Conservation (phyloP, 441 rosid genomes). For the Sinapis alba region DNA sequence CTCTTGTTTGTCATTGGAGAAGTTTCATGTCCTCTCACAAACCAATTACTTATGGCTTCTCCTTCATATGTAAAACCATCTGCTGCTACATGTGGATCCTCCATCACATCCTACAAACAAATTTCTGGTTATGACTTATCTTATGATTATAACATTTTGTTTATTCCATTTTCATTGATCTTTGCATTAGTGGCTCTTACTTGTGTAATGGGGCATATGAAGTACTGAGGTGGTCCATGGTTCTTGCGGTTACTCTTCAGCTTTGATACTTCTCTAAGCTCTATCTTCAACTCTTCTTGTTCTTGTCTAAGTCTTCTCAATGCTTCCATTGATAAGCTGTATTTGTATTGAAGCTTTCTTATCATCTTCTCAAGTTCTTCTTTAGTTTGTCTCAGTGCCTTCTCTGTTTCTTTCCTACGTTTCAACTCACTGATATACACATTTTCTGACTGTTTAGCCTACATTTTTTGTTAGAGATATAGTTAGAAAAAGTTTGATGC, state of each 20-base stretch:
- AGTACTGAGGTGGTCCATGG: constrained; percentile 46
- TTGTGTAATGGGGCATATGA: constrained; percentile 80
- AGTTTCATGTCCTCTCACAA: constrained; percentile 69
- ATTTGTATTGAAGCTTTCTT: constrained; percentile 64
- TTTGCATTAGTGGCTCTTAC: constrained; percentile 36
- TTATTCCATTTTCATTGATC: not conserved
- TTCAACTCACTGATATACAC: constrained; percentile 54
- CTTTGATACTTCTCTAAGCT: constrained; percentile 76
- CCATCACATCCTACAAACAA: constrained; percentile 79
- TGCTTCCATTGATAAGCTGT: constrained; percentile 60
- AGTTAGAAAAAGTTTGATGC: not conserved
- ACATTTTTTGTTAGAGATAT: constrained; percentile 13
- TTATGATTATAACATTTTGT: not conserved
- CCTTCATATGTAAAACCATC: constrained; percentile 89
- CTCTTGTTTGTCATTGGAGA: constrained; percentile 76
- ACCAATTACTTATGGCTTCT: constrained; percentile 79
- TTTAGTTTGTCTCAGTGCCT: constrained; percentile 48
- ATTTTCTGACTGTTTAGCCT: constrained; percentile 65
- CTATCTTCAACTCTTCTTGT: constrained; percentile 63
- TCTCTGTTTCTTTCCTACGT: constrained; percentile 60
- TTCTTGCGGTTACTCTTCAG: constrained; percentile 50
- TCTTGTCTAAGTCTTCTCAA: constrained; percentile 62
- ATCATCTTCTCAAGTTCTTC: constrained; percentile 51
- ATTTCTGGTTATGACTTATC: not conserved
- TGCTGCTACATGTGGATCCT: constrained; percentile 84